Evolutionary conservation across 2,329 filamentous ascomycete species (phyloP).

Genomic region (Aspergillus uvarum): DNA sequence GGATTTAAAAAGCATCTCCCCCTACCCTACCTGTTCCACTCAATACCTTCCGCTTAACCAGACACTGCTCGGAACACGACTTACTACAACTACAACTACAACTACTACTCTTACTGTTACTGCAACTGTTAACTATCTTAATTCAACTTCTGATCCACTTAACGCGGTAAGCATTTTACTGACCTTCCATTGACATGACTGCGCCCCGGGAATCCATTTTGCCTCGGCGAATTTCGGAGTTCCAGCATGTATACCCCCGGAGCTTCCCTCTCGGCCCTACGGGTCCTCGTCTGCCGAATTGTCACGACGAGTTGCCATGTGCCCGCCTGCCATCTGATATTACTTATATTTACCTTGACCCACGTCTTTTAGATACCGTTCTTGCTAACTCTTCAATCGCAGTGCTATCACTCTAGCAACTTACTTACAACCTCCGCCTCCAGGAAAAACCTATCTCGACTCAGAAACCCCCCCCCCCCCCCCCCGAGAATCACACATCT

Average conservation of each 20-base stretch:
- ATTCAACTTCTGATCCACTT: neutral
- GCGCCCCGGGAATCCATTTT: neutral
- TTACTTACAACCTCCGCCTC: no score
- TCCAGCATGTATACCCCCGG: neutral
- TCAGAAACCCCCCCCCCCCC: no score
- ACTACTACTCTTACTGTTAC: neutral
- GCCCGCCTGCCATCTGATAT: neutral
- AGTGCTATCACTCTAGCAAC: neutral
- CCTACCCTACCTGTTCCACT: slow-evolving; percentile 3
- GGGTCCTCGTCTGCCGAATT: neutral
- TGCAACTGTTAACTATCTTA: no score
- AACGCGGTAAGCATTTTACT: neutral
- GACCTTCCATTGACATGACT: neutral
- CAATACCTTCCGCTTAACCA: neutral
- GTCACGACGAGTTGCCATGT: neutral
- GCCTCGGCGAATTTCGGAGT: neutral
- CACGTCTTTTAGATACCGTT: neutral
- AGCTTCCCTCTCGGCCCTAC: neutral
- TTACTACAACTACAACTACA: neutral
- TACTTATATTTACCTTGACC: neutral
- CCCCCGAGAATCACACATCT: neutral
- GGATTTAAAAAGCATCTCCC: slow-evolving; percentile 1
- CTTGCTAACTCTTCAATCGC: neutral
- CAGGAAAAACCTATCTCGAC: no score
- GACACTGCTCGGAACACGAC: neutral